Percentiles rank a stretch among this genome's conserved stretches.
These are phyloP conservation scores for Cutaneotrichosporon arboriforme DNA, from an alignment of 1,284 basidiomycete genomes.

Conservation along the genomic window DNA sequence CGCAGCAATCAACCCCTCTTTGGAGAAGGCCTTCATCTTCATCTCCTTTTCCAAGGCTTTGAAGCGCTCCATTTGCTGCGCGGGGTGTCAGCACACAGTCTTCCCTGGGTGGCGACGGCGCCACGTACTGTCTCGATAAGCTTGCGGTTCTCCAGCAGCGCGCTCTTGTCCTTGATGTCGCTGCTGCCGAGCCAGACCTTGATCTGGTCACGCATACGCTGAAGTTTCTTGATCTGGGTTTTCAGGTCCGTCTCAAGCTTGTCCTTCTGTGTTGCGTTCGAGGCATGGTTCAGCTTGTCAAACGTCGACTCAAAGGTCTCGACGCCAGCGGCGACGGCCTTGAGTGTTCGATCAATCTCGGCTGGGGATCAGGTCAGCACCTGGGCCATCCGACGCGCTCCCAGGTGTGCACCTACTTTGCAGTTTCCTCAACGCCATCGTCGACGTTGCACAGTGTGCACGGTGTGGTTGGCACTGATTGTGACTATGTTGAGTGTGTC, in stretches of 20 bases:
- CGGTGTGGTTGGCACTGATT: not conserved
- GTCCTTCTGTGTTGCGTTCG: constrained; percentile 89
- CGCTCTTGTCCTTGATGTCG: constrained; percentile 99
- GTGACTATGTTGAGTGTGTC: not conserved
- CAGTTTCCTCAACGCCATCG: constrained; percentile 43
- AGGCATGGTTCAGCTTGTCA: constrained; percentile 90
- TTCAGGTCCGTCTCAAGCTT: constrained; percentile 92
- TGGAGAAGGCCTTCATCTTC: constrained; percentile 99
- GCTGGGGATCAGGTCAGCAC: constrained; percentile 53
- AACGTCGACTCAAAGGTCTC: constrained; percentile 93
- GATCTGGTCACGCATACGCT: constrained; percentile 96
- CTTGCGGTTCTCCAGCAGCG: constrained; percentile 85
- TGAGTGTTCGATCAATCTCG: constrained; percentile 93
- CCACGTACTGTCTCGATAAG: constrained; percentile 91
- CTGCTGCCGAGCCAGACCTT: constrained; percentile 98
- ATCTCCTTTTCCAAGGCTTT: constrained; percentile 99
- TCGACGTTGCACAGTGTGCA: not conserved
- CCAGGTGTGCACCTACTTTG: constrained; percentile 27
- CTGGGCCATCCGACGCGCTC: not conserved
- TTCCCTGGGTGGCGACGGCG: not conserved
- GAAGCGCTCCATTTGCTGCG: constrained; percentile 99
- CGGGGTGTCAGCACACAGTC: constrained; percentile 1
- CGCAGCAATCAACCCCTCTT: constrained; percentile 93
- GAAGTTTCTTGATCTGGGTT: constrained; percentile 98
- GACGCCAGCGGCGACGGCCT: constrained; percentile 88